Percentiles rank a stretch among this genome's conserved stretches.
phyloP scores from a whole-genome alignment of 202 grass and related monocot species.

The Zoysia matrella region DNA sequence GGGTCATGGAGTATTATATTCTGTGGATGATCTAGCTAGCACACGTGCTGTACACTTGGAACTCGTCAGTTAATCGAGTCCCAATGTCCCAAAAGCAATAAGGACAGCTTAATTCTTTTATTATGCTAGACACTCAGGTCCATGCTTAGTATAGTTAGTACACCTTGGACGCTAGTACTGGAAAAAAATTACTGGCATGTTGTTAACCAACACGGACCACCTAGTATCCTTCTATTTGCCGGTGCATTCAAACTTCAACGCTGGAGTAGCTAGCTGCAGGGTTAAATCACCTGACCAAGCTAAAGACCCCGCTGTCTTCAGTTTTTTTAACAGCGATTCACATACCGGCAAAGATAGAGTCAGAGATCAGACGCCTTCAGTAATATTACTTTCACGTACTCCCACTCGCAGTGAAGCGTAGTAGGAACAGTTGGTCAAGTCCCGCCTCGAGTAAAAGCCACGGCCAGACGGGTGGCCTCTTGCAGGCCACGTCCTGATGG shows the following conservation, averaged over 20 bases:
- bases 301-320: neutral
- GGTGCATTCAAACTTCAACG: slow-evolving; percentile 40
- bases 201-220: neutral
- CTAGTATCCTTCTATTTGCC: neutral
- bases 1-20: too few relatives aligned
- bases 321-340: slow-evolving; percentile 10
- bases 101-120: too few relatives aligned
- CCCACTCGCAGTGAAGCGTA: slow-evolving; percentile 21
- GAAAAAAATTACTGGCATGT: neutral
- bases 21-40: too few relatives aligned
- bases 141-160: slow-evolving; percentile 10
- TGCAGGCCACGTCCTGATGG: slow-evolving; percentile 42
- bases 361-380: neutral
- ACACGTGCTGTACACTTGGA: slow-evolving; percentile 38
- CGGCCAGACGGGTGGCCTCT: slow-evolving; percentile 3
- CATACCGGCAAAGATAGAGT: neutral
- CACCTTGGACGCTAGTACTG: neutral
- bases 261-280: neutral
- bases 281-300: neutral
- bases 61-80: slow-evolving; percentile 16
- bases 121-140: neutral
- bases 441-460: slow-evolving; percentile 30
- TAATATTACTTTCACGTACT: slow-evolving; percentile 22
- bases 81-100: neutral
- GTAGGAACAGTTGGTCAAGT: slow-evolving; percentile 30